Base-by-base conservation (phyloP, 768 basidiomycete genomes). In the Tricholoma sp. region DNA sequence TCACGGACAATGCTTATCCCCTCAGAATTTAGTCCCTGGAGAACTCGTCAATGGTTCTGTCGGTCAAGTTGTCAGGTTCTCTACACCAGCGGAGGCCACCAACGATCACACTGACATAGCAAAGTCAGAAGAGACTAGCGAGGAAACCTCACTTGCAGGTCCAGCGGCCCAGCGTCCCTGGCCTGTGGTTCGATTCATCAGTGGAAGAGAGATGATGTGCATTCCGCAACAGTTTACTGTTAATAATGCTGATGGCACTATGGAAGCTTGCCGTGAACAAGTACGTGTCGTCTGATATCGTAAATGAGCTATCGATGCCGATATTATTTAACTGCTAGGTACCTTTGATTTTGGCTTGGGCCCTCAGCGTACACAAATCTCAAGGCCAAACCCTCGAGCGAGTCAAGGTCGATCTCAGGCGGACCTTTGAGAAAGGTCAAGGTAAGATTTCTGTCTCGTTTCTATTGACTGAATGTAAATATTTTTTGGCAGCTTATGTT, bases 381-480 rank as follows among this genome's bases (percentile, higher is more conserved):
- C 94, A 96, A 66, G 94, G 94, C 0, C 93, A 94, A 68, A 95
- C 94, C 0, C 72, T 96, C 44, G 83, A 91, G 51, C 77, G 91
- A 50, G 91, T 94, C 55, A 88, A 85, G 57, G 88, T 94, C 3
- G 85, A 94, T 64, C 78, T 95, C 28, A 67, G 73, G 57, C 77
- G 80, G 41, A 87, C 83, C 1, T 96, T 96, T 71, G 94, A 89
- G 67, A 86, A 81, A 56, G 88, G 88, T 4, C 85, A 91, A 83
- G 87, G 88, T 85, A 50, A 51, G 66, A 51, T 20, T 20, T 36
- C 15, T 7, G 3, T 54, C 9, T 32, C 49, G 15, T 3, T 28
- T 32, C 15, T 17, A 4, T 36, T 10, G 44, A 37, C 24, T 44
- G 11, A 0, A 31, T 52, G 28, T 39, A 32, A 17, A 49, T 42